Evolutionary conservation across 805 yeast genomes (phyloP).

Genomic region (Candida sphagnicola): DNA sequence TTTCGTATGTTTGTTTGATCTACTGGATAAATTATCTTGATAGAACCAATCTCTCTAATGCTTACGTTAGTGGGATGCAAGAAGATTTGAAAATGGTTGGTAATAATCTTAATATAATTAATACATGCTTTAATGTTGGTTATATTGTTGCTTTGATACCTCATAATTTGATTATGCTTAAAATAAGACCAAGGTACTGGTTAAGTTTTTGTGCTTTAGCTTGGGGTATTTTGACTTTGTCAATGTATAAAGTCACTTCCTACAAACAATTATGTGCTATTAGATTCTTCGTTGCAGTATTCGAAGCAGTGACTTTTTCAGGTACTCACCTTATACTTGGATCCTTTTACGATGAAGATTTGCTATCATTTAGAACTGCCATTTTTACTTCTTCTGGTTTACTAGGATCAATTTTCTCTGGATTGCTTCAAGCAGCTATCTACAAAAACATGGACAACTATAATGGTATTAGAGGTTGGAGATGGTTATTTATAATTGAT

Average conservation of each 20-base stretch:
- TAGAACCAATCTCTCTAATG: constrained; percentile 35
- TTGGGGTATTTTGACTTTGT: constrained; percentile 56
- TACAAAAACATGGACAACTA: constrained; percentile 42
- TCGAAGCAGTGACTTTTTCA: constrained; percentile 54
- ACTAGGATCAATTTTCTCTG: constrained; percentile 51
- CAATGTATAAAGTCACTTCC: constrained; percentile 44
- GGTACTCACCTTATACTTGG: constrained; percentile 56
- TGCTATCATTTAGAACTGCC: constrained; percentile 49
- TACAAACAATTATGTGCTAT: constrained; percentile 51
- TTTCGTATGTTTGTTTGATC: constrained; percentile 37
- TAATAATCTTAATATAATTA: constrained; percentile 46
- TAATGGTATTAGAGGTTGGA: constrained; percentile 57
- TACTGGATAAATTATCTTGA: constrained; percentile 56
- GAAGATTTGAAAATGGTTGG: constrained; percentile 48
- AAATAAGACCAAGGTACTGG: constrained; percentile 56
- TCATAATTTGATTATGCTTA: constrained; percentile 48
- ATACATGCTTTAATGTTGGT: constrained; percentile 58
- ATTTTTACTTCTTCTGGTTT: constrained; percentile 53
- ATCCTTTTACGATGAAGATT: constrained; percentile 48
- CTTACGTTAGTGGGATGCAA: constrained; percentile 67
- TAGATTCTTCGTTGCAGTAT: constrained; percentile 57
- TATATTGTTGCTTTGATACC: constrained; percentile 62
- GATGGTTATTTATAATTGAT: constrained; percentile 68
- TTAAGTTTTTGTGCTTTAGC: constrained; percentile 48
- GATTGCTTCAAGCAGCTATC: constrained; percentile 56